Conservation (phyloP, 2,329 filamentous ascomycete genomes). For the Phialophora macrospora region DNA sequence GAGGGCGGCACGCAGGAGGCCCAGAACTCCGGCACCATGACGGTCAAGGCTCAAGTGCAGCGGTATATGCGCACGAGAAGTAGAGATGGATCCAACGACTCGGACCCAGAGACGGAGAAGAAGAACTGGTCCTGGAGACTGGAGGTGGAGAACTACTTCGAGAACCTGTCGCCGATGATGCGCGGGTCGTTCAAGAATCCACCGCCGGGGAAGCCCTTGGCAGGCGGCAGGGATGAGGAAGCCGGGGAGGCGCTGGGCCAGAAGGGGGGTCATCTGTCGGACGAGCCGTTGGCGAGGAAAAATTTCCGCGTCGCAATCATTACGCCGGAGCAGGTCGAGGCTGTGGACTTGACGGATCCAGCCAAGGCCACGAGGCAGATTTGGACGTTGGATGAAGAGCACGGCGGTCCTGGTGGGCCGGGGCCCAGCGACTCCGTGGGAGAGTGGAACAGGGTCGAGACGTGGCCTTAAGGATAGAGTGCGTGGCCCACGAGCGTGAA, state of each 20-base stretch:
- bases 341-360: constrained; percentile 71
- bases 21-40: constrained; percentile 59
- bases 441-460: constrained; percentile 70
- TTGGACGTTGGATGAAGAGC: constrained; percentile 64
- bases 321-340: constrained; percentile 76
- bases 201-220: constrained; percentile 66
- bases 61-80: constrained; percentile 59
- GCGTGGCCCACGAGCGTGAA: background rate
- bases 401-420: constrained; percentile 46
- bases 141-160: constrained; percentile 87
- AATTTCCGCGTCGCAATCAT: constrained; percentile 91
- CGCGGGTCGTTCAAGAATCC: constrained; percentile 76
- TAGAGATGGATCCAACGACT: constrained; percentile 30
- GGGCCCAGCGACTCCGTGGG: constrained; percentile 42
- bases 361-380: constrained; percentile 67
- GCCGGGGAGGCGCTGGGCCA: constrained; percentile 59
- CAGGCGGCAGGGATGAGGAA: constrained; percentile 54
- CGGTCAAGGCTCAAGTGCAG: constrained; percentile 65
- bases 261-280: constrained; percentile 72
- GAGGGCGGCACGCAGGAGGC: constrained; percentile 53
- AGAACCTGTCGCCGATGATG: constrained; percentile 81
- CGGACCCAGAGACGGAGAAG: constrained; percentile 29
- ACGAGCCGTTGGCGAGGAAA: constrained; percentile 66
- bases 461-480: constrained; percentile 60
- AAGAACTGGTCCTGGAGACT: constrained; percentile 74